These are phyloP conservation scores for Trichopus zeylanicus DNA, from an alignment of 116 monocot genomes.

Conservation along the genomic window DNA sequence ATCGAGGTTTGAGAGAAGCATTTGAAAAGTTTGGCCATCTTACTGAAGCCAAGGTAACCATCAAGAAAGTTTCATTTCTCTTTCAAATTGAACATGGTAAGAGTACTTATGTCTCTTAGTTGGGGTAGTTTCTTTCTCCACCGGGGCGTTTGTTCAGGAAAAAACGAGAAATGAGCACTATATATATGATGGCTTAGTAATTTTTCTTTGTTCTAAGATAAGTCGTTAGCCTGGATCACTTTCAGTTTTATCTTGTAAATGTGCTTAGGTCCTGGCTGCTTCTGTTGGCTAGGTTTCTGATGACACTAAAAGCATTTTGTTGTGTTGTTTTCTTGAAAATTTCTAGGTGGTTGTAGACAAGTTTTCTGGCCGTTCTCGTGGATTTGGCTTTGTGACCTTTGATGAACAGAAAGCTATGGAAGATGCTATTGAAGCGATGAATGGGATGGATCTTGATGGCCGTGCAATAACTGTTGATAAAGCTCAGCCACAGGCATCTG, in stretches of 20 bases:
- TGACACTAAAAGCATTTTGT: too few species aligned
- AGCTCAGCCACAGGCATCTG: constrained; percentile 68
- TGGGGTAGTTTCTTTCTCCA: not conserved
- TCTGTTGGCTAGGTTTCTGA: too few species aligned
- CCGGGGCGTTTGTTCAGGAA: too few species aligned
- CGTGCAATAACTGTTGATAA: constrained; percentile 74
- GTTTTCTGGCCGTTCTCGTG: constrained; percentile 77
- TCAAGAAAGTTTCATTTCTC: not conserved
- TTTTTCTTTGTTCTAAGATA: too few species aligned
- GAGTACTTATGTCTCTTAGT: too few species aligned
- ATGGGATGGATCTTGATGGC: constrained; percentile 86
- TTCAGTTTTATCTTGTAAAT: too few species aligned
- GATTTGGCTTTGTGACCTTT: constrained; percentile 86
- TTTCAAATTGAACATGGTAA: too few species aligned
- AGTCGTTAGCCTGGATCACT: too few species aligned
- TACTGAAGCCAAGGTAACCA: constrained; percentile 60
- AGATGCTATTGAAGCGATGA: constrained; percentile 88
- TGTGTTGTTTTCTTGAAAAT: too few species aligned
- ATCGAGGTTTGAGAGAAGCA: constrained; percentile 64
- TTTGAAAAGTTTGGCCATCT: constrained; percentile 84
- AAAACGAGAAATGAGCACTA: too few species aligned
- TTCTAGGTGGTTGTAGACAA: constrained; percentile 71
- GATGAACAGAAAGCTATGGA: constrained; percentile 76
- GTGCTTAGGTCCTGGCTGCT: too few species aligned
- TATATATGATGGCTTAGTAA: too few species aligned